Conservation (phyloP, 148 eudicot genomes). For the Cornus florida region DNA sequence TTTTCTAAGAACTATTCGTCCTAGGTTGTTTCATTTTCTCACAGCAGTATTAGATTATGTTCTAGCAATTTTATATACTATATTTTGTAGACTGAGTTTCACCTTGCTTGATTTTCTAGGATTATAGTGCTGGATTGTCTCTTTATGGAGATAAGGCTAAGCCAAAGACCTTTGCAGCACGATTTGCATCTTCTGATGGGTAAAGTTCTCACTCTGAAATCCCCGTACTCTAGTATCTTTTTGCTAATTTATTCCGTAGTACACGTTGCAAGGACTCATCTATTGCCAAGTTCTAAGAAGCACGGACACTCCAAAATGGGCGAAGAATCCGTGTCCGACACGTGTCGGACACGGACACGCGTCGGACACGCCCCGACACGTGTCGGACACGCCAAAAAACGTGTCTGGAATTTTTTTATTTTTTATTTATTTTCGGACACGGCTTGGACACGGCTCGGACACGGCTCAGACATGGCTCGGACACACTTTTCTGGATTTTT, state of each 20-base stretch:
- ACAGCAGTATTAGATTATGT: background rate
- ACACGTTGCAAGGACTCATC: background rate
- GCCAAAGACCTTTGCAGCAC: conserved; percentile 89
- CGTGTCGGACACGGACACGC: no score
- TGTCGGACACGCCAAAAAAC: no score
- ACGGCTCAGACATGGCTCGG: no score
- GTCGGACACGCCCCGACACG: no score
- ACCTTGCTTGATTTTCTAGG: conserved; percentile 36
- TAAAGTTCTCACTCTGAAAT: conserved; percentile 27
- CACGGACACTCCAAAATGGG: no score
- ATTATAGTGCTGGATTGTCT: conserved; percentile 77
- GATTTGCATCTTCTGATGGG: conserved; percentile 93
- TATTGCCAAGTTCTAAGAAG: conserved; percentile 1
- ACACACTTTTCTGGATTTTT: no score
- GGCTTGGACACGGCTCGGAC: no score
- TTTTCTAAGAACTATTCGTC: background rate
- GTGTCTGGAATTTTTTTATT: no score
- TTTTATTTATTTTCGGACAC: no score
- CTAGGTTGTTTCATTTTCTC: background rate
- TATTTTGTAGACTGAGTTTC: background rate
- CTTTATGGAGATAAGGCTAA: conserved; percentile 97
- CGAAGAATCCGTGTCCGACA: no score
- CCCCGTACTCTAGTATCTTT: background rate
- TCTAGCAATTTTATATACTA: background rate
- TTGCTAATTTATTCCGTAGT: background rate